Percentiles rank a stretch among this genome's conserved stretches.
These are phyloP conservation scores for Penicillium mononematosum DNA, from an alignment of 495 filamentous ascomycete genomes.

Conservation along the genomic window DNA sequence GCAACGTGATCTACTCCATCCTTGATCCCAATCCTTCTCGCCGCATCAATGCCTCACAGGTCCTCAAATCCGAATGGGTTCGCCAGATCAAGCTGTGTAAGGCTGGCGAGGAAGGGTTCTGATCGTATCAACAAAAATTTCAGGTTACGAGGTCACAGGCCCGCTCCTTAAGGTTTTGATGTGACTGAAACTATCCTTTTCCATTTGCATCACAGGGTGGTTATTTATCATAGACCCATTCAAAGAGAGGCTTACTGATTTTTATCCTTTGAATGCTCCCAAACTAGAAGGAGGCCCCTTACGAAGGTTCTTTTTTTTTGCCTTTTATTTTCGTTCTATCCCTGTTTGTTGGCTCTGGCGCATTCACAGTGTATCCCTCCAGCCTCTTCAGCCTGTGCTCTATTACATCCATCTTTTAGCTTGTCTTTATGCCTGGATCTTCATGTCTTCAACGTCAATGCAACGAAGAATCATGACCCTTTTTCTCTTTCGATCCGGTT, in stretches of 20 bases:
- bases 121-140: constrained; percentile 20
- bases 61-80: constrained; percentile 97
- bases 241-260: constrained; percentile 17
- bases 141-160: constrained; percentile 2
- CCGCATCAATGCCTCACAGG: constrained; percentile 92
- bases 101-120: constrained; percentile 88
- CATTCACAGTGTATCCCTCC: constrained; percentile 9
- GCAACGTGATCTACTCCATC: constrained; percentile 98
- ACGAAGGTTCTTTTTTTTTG: constrained; percentile 3
- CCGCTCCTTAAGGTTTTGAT: constrained; percentile 10
- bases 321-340: constrained; percentile 12
- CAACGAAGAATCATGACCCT: constrained; percentile 48
- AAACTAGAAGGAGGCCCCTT: constrained; percentile 34
- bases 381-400: constrained; percentile 13
- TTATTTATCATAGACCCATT: constrained; percentile 33
- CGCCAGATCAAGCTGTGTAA: constrained; percentile 95
- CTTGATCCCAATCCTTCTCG: constrained; percentile 88
- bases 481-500: constrained; percentile 20
- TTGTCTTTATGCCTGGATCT: constrained; percentile 28
- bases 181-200: constrained; percentile 10
- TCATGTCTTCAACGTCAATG: constrained; percentile 45
- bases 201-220: constrained; percentile 28
- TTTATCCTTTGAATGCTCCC: constrained; percentile 28
- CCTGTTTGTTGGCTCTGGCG: constrained; percentile 13
- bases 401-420: constrained; percentile 20